phyloP scores from a whole-genome alignment of 192 early-diverging fungal species.

The Coemansia sp. region DNA sequence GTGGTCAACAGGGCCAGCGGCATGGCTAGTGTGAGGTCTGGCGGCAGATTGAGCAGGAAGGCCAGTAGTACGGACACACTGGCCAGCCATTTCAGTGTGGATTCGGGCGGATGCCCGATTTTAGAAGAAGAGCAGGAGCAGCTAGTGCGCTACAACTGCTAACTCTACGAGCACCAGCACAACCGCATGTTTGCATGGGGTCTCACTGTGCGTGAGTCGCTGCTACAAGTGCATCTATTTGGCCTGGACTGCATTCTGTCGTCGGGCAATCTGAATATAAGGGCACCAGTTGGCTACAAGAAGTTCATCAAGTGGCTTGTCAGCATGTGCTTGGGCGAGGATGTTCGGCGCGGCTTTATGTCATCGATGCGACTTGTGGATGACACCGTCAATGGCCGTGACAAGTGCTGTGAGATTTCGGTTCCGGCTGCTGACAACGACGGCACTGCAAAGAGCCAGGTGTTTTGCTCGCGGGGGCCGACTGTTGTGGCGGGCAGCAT shows the following conservation, averaged over 20 bases:
- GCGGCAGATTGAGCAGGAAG: neutral
- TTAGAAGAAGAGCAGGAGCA: too few relatives aligned
- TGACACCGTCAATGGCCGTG: neutral
- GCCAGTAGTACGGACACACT: neutral
- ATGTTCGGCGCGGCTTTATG: conserved; percentile 6
- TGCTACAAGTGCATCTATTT: neutral
- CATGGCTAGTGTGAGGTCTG: neutral
- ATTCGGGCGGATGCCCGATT: too few relatives aligned
- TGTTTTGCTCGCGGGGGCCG: neutral
- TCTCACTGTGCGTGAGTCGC: neutral
- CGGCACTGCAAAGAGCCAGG: neutral
- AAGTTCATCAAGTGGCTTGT: conserved; percentile 13
- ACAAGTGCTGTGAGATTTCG: neutral
- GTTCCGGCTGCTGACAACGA: neutral
- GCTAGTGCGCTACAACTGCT: too few relatives aligned
- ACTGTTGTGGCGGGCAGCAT: neutral
- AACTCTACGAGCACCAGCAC: neutral
- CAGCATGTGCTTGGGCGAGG: neutral
- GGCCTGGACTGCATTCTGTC: neutral
- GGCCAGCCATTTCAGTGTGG: neutral
- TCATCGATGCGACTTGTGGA: neutral
- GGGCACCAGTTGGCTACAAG: neutral
- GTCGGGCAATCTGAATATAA: too few relatives aligned
- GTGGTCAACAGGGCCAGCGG: neutral
- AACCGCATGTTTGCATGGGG: neutral